These are phyloP conservation scores for Licmophora abbreviata DNA, from an alignment of 108 stramenopile genomes.

Conservation along the genomic window DNA sequence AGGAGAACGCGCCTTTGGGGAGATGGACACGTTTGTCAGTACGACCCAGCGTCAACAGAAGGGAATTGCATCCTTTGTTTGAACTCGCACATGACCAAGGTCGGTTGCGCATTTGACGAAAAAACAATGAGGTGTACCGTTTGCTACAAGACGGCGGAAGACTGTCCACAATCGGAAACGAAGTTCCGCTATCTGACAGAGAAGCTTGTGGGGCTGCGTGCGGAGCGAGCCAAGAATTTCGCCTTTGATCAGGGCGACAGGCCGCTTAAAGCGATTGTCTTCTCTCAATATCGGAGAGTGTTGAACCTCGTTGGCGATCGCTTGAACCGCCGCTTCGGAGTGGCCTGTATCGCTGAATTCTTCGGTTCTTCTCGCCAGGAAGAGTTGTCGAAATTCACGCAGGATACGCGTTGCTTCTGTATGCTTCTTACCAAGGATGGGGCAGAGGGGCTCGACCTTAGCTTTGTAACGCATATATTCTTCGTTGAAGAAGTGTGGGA, in stretches of 20 bases:
- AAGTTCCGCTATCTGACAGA: conserved; percentile 61
- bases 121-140: conserved; percentile 37
- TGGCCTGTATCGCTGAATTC: conserved; percentile 67
- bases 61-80: conserved; percentile 64
- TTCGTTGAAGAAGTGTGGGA: conserved; percentile 84
- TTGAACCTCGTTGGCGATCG: conserved; percentile 64
- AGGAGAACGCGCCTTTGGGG: conserved; percentile 28
- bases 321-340: conserved; percentile 57
- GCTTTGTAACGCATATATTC: conserved; percentile 91
- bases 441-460: conserved; percentile 86
- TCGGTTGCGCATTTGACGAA: conserved; percentile 22
- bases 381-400: conserved; percentile 62
- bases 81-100: conserved; percentile 64
- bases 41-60: conserved; percentile 23
- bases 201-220: conserved; percentile 34
- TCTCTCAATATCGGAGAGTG: conserved; percentile 70
- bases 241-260: conserved; percentile 14
- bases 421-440: conserved; percentile 89
- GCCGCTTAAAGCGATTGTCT: conserved; percentile 70
- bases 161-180: conserved; percentile 55
- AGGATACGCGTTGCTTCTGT: conserved; percentile 50
- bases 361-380: conserved; percentile 41
- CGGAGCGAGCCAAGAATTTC: too few relatives aligned
- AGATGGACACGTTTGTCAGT: conserved; percentile 55
- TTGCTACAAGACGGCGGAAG: conserved; percentile 43